Evolutionary conservation across 2,329 filamentous ascomycete species (phyloP).

Genomic region (Epichloe hybrida): DNA sequence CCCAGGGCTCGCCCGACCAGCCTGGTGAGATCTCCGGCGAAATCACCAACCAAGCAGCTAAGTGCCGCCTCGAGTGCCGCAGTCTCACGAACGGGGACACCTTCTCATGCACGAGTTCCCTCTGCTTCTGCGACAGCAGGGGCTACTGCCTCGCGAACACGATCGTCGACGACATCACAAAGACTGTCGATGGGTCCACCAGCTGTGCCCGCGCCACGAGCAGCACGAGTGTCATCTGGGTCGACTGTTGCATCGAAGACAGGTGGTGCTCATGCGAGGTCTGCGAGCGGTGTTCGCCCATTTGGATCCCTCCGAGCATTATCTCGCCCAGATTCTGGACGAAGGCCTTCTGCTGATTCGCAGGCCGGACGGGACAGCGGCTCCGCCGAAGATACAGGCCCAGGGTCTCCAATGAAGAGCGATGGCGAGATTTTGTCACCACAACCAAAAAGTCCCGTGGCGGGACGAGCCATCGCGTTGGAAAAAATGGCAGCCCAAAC

Average conservation of each 20-base stretch:
- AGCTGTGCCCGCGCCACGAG: constrained; percentile 30
- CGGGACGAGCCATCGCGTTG: constrained; percentile 35
- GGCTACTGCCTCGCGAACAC: constrained; percentile 31
- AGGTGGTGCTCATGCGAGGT: constrained; percentile 20
- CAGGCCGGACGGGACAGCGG: constrained; percentile 28
- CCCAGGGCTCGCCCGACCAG: constrained; percentile 45
- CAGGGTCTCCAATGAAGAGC: constrained; percentile 35
- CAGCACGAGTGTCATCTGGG: constrained; percentile 30
- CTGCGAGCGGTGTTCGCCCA: constrained; percentile 28
- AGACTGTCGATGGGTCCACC: constrained; percentile 59
- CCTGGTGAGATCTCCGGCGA: constrained; percentile 55
- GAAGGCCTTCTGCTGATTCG: constrained; percentile 34
- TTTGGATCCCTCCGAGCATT: constrained; percentile 20
- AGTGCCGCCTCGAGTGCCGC: constrained; percentile 40
- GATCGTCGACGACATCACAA: constrained; percentile 38
- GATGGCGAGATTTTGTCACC: constrained; percentile 37
- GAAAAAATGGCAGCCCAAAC: constrained; percentile 33
- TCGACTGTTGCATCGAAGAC: constrained; percentile 26
- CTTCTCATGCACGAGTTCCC: constrained; percentile 38
- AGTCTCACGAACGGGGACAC: constrained; percentile 51
- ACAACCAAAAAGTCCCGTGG: constrained; percentile 36
- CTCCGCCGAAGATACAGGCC: constrained; percentile 18
- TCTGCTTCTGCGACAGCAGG: constrained; percentile 16
- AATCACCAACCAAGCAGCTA: constrained; percentile 67
- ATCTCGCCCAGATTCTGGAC: constrained; percentile 24